These are phyloP conservation scores for Ophiobolus disseminans DNA, from an alignment of 2,329 filamentous ascomycete genomes.

Conservation along the genomic window DNA sequence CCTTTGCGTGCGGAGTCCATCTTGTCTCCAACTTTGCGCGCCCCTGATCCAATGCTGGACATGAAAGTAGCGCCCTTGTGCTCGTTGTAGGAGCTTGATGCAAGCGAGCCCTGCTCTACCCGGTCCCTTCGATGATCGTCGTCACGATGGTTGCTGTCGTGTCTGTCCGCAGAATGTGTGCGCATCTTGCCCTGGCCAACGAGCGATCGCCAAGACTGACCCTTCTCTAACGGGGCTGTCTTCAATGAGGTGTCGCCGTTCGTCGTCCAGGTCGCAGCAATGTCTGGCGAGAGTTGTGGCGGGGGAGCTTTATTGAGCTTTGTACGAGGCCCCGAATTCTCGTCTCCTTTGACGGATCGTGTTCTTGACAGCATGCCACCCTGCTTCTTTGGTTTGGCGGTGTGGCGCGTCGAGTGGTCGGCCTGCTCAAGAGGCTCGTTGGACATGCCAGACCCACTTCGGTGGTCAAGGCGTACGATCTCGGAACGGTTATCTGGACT, in stretches of 20 bases:
- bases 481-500: conserved; percentile 42
- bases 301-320: conserved; percentile 45
- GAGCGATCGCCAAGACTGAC: conserved; percentile 72
- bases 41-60: conserved; percentile 74
- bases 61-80: conserved; percentile 70
- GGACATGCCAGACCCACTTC: conserved; percentile 39
- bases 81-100: conserved; percentile 63
- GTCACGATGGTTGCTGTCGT: conserved; percentile 44
- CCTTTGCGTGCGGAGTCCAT: conserved; percentile 78
- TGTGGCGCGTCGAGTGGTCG: conserved; percentile 33
- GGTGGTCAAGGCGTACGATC: conserved; percentile 34
- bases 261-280: conserved; percentile 37
- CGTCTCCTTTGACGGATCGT: conserved; percentile 55
- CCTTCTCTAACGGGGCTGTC: conserved; percentile 70
- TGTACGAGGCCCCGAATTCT: conserved; percentile 30
- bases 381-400: conserved; percentile 43
- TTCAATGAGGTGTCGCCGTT: conserved; percentile 58
- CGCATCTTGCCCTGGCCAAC: conserved; percentile 66
- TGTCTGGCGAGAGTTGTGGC: conserved; percentile 38
- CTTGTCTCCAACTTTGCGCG: conserved; percentile 75
- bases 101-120: conserved; percentile 44
- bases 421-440: conserved; percentile 29
- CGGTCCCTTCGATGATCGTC: conserved; percentile 39
- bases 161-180: conserved; percentile 77
- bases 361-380: conserved; percentile 50